Conservation (phyloP, 345 rosid genomes). For the Lepidium didymum region DNA sequence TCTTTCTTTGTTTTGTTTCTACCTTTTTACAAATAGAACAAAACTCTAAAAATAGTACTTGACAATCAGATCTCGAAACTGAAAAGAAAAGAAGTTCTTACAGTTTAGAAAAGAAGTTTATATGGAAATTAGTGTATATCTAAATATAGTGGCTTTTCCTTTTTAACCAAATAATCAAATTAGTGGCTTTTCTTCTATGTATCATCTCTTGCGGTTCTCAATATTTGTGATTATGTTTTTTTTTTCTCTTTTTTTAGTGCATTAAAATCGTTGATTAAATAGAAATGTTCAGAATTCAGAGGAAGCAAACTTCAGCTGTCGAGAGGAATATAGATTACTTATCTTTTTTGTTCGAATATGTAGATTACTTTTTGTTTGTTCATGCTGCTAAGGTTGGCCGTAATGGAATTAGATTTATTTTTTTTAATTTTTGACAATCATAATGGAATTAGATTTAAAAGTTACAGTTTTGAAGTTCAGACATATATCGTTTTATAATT, state of each 20-base stretch:
- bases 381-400: too few relatives aligned
- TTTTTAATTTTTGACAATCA: too few relatives aligned
- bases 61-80: not conserved
- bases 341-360: too few relatives aligned
- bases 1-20: not conserved
- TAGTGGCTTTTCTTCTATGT: not conserved
- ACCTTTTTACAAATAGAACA: constrained; percentile 15
- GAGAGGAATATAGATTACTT: not conserved
- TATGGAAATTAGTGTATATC: not conserved
- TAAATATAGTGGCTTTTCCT: constrained; percentile 1
- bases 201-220: not conserved
- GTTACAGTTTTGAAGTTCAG: too few relatives aligned
- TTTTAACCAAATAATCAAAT: not conserved
- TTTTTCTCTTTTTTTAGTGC: not conserved
- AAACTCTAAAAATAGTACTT: constrained; percentile 16
- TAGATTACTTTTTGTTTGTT: not conserved
- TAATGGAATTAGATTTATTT: too few relatives aligned
- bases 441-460: not conserved
- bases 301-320: not conserved
- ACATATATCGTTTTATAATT: too few relatives aligned
- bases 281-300: not conserved
- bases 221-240: not conserved
- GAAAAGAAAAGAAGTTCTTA: not conserved
- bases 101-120: not conserved
- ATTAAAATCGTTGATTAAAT: not conserved